Evolutionary conservation across 2,329 filamentous ascomycete species (phyloP).

Genomic region (Aureobasidium sp.): DNA sequence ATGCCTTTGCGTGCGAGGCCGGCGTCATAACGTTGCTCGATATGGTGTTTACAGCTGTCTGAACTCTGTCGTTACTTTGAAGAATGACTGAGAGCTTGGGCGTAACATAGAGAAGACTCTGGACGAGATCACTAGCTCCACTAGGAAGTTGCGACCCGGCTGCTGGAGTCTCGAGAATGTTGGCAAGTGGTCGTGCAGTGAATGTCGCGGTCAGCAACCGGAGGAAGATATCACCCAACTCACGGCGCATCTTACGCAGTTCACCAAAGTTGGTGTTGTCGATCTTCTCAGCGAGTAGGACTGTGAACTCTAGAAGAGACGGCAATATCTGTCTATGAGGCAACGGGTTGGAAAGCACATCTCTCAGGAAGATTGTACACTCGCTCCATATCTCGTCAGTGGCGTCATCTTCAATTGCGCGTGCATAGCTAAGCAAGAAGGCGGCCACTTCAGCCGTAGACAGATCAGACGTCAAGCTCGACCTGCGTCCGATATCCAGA

Average conservation of each 20-base stretch:
- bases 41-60: constrained; percentile 68
- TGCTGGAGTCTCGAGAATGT: neutral
- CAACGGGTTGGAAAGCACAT: constrained; percentile 86
- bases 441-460: constrained; percentile 75
- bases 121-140: constrained; percentile 58
- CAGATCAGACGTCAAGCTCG: constrained; percentile 77
- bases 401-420: constrained; percentile 86
- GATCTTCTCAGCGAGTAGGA: constrained; percentile 85
- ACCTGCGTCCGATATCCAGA: constrained; percentile 70
- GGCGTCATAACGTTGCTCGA: constrained; percentile 77
- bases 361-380: constrained; percentile 81
- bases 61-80: constrained; percentile 74
- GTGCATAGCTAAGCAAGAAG: constrained; percentile 84
- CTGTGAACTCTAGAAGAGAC: constrained; percentile 76
- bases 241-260: constrained; percentile 81
- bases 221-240: constrained; percentile 81
- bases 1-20: constrained; percentile 71
- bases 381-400: constrained; percentile 98
- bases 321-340: constrained; percentile 88
- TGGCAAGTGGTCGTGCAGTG: constrained; percentile 53
- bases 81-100: constrained; percentile 75
- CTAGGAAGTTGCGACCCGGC: constrained; percentile 36
- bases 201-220: constrained; percentile 87
- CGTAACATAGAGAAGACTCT: constrained; percentile 68
- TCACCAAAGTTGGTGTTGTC: constrained; percentile 98